These are phyloP conservation scores for Theobroma grandiflorum DNA, from an alignment of 441 rosid genomes.

Conservation along the genomic window DNA sequence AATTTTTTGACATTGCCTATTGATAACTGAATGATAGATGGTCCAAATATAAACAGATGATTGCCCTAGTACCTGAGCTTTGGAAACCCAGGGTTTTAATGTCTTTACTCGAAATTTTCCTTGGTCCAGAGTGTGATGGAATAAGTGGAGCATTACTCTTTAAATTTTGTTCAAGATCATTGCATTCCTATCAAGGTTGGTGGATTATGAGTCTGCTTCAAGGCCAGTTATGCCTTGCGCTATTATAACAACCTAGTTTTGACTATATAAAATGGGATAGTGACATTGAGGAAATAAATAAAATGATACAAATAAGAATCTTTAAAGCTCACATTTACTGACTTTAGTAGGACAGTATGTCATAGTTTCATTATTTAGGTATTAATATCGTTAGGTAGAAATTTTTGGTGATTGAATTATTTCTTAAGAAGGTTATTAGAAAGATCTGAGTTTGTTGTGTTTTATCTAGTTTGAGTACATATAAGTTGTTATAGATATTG, in stretches of 20 bases:
- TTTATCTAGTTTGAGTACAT: constrained; percentile 11
- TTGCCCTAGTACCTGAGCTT: neutral
- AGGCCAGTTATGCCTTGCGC: neutral
- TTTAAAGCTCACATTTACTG: neutral
- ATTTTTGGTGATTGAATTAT: neutral
- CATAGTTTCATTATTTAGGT: neutral
- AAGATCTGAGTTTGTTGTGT: constrained; percentile 13
- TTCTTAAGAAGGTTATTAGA: neutral
- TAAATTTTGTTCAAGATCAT: constrained; percentile 9
- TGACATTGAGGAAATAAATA: neutral
- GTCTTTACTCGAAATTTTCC: constrained; percentile 2
- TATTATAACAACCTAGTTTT: constrained; percentile 5
- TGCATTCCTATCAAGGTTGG: neutral
- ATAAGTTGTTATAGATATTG: neutral
- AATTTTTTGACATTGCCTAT: constrained; percentile 10
- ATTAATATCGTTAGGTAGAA: neutral
- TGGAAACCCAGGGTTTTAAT: neutral
- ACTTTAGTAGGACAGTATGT: neutral
- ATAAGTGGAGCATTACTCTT: neutral
- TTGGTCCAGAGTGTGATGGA: neutral
- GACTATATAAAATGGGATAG: neutral
- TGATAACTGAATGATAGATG: neutral
- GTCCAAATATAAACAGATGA: neutral
- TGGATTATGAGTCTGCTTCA: neutral
- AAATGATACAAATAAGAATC: neutral